Conservation (phyloP, 1,284 basidiomycete genomes). For the Spongispora temasekensis region DNA sequence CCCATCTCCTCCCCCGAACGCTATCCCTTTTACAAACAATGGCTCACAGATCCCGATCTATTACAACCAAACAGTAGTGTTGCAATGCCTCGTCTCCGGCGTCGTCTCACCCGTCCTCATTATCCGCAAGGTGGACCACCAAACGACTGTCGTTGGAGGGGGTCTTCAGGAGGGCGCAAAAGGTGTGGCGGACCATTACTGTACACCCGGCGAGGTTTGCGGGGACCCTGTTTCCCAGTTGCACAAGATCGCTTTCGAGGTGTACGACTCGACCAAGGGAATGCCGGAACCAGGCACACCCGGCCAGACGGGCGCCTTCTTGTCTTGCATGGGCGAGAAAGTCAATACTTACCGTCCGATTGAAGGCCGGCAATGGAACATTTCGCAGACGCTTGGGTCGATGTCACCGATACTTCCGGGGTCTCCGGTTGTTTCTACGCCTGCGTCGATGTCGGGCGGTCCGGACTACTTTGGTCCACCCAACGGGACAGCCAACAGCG, state of each 20-base stretch:
- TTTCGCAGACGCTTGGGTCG: constrained; percentile 42
- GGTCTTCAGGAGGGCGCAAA: constrained; percentile 81
- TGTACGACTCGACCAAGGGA: constrained; percentile 71
- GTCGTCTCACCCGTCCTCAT: constrained; percentile 92
- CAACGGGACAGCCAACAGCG: constrained; percentile 53
- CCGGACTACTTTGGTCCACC: constrained; percentile 60
- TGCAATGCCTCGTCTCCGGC: constrained; percentile 93
- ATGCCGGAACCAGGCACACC: constrained; percentile 72
- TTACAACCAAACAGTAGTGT: constrained; percentile 94
- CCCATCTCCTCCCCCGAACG: constrained; percentile 87
- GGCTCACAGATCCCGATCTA: constrained; percentile 84
- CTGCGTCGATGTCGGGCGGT: constrained; percentile 52
- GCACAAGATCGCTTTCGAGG: constrained; percentile 93
- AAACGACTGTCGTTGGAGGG: constrained; percentile 87
- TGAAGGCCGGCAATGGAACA: constrained; percentile 76
- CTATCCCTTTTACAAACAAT: constrained; percentile 78
- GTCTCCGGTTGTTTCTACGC: constrained; percentile 67
- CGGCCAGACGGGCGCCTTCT: constrained; percentile 75
- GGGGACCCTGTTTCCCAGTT: constrained; percentile 95
- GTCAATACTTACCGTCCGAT: constrained; percentile 86
- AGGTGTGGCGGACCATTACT: constrained; percentile 80
- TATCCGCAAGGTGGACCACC: constrained; percentile 91
- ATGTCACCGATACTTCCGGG: constrained; percentile 65
- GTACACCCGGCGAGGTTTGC: constrained; percentile 80
- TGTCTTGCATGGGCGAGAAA: constrained; percentile 87